A percentile compares a stretch with the other conserved stretches of the same genome.
phyloP scores from a whole-genome alignment of 1,139 yeast genomes.

The Pichia sp. region DNA sequence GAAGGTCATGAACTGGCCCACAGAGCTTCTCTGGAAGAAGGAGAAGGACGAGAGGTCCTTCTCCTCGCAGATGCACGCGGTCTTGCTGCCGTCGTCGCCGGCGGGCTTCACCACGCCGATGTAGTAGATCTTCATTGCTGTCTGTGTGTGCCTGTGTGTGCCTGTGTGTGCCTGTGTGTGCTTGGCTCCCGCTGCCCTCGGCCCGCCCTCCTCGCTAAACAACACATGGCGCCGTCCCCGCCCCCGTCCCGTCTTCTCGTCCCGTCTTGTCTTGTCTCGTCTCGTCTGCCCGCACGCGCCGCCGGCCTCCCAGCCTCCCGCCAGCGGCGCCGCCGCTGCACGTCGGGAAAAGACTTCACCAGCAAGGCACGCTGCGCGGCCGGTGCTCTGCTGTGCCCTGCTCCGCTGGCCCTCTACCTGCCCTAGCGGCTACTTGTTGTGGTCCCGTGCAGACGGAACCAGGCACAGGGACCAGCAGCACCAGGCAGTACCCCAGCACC shows the following conservation, averaged over 20 bases:
- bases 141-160: not conserved
- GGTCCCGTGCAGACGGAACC: no score
- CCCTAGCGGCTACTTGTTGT: no score
- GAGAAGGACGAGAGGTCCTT: constrained; percentile 82
- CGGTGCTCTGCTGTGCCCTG: no score
- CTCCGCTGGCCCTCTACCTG: no score
- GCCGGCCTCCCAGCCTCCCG: no score
- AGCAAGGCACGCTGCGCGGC: no score
- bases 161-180: not conserved
- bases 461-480: no score
- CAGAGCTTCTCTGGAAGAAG: constrained; percentile 53
- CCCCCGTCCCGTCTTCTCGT: not conserved
- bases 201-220: no score
- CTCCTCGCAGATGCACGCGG: constrained; percentile 74
- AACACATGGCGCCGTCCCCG: not conserved
- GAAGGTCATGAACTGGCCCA: constrained; percentile 89
- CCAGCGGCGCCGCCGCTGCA: not conserved
- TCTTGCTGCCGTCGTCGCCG: constrained; percentile 35
- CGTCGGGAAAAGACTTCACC: not conserved
- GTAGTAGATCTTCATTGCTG: constrained; percentile 77
- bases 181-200: not conserved
- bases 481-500: no score
- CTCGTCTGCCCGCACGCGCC: not conserved
- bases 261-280: no score
- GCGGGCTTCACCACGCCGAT: constrained; percentile 74